These are phyloP conservation scores for Ambispora gerdemannii DNA, from an alignment of 192 early-diverging fungal species.

Conservation along the genomic window DNA sequence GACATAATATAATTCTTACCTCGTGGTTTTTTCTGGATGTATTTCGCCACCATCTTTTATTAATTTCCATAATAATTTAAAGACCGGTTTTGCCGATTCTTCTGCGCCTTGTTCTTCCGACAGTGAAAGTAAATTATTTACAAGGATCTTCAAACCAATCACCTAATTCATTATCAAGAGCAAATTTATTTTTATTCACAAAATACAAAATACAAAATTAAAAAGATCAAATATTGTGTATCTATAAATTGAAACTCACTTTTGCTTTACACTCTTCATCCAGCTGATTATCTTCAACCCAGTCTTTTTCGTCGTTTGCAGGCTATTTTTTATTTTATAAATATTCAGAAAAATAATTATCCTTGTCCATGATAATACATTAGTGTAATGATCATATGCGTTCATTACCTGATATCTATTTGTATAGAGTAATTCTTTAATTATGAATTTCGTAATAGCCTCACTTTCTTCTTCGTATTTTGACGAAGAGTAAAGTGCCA, in stretches of 20 bases:
- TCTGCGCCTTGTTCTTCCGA: slow-evolving; percentile 36
- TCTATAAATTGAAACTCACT: slow-evolving; percentile 39
- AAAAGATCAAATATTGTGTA: not conserved
- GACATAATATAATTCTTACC: slow-evolving; percentile 19
- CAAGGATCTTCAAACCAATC: slow-evolving; percentile 61
- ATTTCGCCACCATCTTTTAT: slow-evolving; percentile 67
- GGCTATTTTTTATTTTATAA: no score
- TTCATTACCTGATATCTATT: slow-evolving; percentile 36
- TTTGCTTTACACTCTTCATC: slow-evolving; percentile 56
- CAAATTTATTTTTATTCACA: not conserved
- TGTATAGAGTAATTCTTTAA: slow-evolving; percentile 56
- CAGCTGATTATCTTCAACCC: slow-evolving; percentile 62
- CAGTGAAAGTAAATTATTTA: slow-evolving; percentile 59
- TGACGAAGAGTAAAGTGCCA: slow-evolving; percentile 55
- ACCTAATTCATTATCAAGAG: no score
- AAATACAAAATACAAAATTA: no score
- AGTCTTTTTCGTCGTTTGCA: slow-evolving; percentile 48
- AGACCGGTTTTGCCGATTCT: slow-evolving; percentile 48
- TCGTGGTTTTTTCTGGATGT: slow-evolving; percentile 45
- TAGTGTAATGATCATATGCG: no score
- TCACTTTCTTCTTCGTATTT: slow-evolving; percentile 54
- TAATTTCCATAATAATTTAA: slow-evolving; percentile 61
- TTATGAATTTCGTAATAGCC: slow-evolving; percentile 52
- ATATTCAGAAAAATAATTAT: no score
- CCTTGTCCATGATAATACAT: no score